Conservation (phyloP, 176 grass and related monocot species). For the Rhynchospora breviuscula region DNA sequence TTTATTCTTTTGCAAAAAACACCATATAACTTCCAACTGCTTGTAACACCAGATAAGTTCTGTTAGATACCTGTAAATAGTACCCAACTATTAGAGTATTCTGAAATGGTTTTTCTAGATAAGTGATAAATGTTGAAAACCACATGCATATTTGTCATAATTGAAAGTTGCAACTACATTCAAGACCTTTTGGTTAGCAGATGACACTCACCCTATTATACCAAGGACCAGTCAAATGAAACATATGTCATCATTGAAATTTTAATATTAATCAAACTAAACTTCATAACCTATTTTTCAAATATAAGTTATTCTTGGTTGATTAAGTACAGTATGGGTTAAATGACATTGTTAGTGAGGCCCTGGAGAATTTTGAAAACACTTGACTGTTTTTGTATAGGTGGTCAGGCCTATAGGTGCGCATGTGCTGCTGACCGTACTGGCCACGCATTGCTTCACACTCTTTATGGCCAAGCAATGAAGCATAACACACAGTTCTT, state of each 20-base stretch:
- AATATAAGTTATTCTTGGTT: neutral
- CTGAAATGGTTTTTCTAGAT: neutral
- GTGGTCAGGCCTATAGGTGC: constrained; percentile 90
- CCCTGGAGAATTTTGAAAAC: neutral
- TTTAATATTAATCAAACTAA: neutral
- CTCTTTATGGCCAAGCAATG: constrained; percentile 95
- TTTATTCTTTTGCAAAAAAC: constrained; percentile 1
- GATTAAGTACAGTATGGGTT: neutral
- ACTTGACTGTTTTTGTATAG: constrained; percentile 25
- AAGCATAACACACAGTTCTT: constrained; percentile 99
- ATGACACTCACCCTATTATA: neutral
- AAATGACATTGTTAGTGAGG: neutral
- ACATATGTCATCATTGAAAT: neutral
- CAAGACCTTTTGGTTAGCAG: neutral
- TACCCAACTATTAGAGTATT: neutral
- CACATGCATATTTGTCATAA: neutral
- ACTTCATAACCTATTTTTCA: constrained; percentile 1
- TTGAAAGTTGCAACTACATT: neutral
- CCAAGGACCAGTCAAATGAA: neutral
- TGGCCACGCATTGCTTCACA: constrained; percentile 93
- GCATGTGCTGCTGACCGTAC: constrained; percentile 95
- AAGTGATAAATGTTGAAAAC: neutral
- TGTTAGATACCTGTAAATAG: neutral
- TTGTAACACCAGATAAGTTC: neutral
- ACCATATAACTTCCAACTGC: neutral